Evolutionary conservation across 306 rosid genomes (phyloP).

Genomic region (Fagus crenata): DNA sequence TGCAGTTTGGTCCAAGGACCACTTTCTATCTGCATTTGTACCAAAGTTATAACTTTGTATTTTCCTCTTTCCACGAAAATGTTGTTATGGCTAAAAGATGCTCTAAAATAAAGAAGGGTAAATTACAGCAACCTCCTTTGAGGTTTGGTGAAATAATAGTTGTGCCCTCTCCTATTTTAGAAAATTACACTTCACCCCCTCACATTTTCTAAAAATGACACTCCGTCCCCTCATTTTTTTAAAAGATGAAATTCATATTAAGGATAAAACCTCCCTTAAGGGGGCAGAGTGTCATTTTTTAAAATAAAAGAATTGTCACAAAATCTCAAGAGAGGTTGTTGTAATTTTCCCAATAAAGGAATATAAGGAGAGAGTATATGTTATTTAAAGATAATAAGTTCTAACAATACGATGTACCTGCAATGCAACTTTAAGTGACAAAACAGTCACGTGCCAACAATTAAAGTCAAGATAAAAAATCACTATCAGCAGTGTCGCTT

Average conservation of each 20-base stretch:
- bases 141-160: too few relatives aligned
- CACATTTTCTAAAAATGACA: too few relatives aligned
- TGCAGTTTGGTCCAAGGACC: background rate
- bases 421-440: background rate
- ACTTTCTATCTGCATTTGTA: background rate
- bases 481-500: background rate
- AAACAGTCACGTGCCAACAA: background rate
- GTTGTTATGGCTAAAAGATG: background rate
- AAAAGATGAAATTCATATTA: too few relatives aligned
- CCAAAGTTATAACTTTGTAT: background rate
- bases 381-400: background rate
- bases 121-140: too few relatives aligned
- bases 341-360: background rate
- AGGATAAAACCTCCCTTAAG: too few relatives aligned
- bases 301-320: too few relatives aligned
- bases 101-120: background rate
- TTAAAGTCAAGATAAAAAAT: background rate
- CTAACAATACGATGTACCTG: background rate
- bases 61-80: background rate
- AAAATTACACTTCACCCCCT: too few relatives aligned
- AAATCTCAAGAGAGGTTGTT: too few relatives aligned
- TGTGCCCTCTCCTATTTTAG: too few relatives aligned
- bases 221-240: too few relatives aligned
- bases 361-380: background rate
- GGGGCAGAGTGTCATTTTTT: too few relatives aligned